These are phyloP conservation scores for Fusarium brevicatenulatum DNA, from an alignment of 2,329 filamentous ascomycete species.

Conservation along the genomic window DNA sequence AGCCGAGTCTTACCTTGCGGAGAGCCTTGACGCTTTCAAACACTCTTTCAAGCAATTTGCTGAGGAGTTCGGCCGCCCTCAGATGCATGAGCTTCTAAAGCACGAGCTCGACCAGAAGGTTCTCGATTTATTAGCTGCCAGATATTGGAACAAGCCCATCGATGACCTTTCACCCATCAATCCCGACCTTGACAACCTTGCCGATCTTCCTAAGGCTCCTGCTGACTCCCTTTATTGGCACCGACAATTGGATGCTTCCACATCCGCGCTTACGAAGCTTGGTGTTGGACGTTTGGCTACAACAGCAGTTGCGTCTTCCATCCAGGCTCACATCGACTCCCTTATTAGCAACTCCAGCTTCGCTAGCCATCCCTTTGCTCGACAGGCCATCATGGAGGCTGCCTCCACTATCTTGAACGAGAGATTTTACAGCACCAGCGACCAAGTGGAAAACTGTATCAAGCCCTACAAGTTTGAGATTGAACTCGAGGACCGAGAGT, in stretches of 20 bases:
- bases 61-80: constrained; percentile 85
- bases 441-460: constrained; percentile 98
- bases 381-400: constrained; percentile 91
- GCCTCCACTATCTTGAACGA: constrained; percentile 92
- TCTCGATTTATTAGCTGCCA: constrained; percentile 87
- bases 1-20: constrained; percentile 95
- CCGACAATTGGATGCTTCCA: constrained; percentile 91
- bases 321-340: constrained; percentile 84
- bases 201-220: constrained; percentile 84
- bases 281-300: constrained; percentile 94
- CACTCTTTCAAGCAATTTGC: constrained; percentile 96
- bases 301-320: constrained; percentile 86
- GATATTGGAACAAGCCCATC: constrained; percentile 97
- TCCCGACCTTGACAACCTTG: constrained; percentile 76
- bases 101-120: constrained; percentile 94
- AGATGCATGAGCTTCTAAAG: constrained; percentile 91
- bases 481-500: constrained; percentile 91
- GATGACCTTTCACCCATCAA: constrained; percentile 77
- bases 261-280: constrained; percentile 89
- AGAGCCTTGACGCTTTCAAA: constrained; percentile 95
- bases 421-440: constrained; percentile 94
- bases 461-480: constrained; percentile 99
- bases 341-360: constrained; percentile 87
- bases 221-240: constrained; percentile 91
- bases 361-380: constrained; percentile 87